phyloP scores from a whole-genome alignment of 352 stramenopile species.

The Lagenidium giganteum region DNA sequence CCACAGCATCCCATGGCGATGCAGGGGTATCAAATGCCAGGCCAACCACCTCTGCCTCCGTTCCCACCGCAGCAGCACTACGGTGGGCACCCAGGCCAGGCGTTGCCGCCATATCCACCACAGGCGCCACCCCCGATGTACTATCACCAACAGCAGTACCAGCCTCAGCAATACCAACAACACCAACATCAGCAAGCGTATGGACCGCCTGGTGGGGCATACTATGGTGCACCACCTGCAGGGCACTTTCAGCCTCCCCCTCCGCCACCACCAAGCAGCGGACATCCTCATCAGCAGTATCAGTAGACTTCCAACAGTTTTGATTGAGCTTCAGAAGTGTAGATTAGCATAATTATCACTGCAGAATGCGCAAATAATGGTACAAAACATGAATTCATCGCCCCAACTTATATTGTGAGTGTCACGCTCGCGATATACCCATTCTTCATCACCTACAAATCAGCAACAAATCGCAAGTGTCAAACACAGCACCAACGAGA shows the following conservation, averaged over 20 bases:
- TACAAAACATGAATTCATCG: no score
- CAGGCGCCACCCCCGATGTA: neutral
- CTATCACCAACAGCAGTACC: constrained; percentile 11
- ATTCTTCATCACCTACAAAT: constrained; percentile 73
- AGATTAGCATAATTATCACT: no score
- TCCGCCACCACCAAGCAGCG: constrained; percentile 12
- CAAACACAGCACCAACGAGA: no score
- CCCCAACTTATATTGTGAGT: constrained; percentile 17
- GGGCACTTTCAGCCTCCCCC: constrained; percentile 9
- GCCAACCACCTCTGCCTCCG: no score
- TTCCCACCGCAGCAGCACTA: constrained; percentile 12
- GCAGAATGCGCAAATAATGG: no score
- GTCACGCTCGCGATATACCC: constrained; percentile 61
- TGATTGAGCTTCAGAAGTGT: no score
- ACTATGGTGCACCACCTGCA: constrained; percentile 4
- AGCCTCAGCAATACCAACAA: constrained; percentile 14
- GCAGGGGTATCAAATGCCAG: no score
- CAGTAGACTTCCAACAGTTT: no score
- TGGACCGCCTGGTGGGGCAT: no score
- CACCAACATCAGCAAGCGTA: constrained; percentile 1
- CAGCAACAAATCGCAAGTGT: no score
- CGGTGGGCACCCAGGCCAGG: constrained; percentile 4
- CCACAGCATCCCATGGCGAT: no score
- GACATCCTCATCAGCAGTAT: constrained; percentile 6
- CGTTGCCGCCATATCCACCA: no score